Base-by-base conservation (phyloP, 2,329 filamentous ascomycete species). In the Cladosporium sp. region DNA sequence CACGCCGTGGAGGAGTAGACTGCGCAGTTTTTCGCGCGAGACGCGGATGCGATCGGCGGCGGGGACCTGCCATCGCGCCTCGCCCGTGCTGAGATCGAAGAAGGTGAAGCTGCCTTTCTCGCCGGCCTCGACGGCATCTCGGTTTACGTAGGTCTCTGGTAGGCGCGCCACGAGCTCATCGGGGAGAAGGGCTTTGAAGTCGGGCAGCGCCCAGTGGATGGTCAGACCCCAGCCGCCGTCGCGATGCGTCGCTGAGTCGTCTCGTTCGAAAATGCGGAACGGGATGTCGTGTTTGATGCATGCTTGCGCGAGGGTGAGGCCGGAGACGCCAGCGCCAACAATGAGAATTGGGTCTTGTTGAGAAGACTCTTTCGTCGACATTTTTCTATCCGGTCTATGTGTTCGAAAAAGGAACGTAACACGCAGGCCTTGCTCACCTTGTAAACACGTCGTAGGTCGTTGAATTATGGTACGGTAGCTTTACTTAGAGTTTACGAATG, bases 121-220 rank as follows among this genome's bases (percentile, higher is more conserved):
- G 1, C 80, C 74, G 46, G 71, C 64, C 52, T 68, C 65, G 9
- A 77, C 75, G 60, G 80, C 74, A 54, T 70, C 64, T n/a, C 74
- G 69, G 62, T 80, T 77, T 41, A 84, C 77, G 59, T 78, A 80
- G 0, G 76, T 72, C 43, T 77, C 74, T 1, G 74, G 71, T 2
- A 83, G 64, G 0, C 72, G 71, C 2, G 63, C 61, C 3, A 74
- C 63, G 6, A 82, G 64, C 10, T 75, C 66, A 0, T 71, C 62
- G 0, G 80, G 77, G 28, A 85, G 68, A 18, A 84, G 69, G 7
- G 70, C 62, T 42, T 76, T 71, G 38, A 85, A 68, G 1, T 72
- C 72, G 0, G 76, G 71, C 9, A 84, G 71, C 4, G 78, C 79
- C 81, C 81, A 85, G 62, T 84, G 80, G 53, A 85, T 69, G 0